Evolutionary conservation across 257 asterid genomes (phyloP), one percentile per base, ranked within the genome.

Genomic region (Fraxinus pennsylvanica): DNA sequence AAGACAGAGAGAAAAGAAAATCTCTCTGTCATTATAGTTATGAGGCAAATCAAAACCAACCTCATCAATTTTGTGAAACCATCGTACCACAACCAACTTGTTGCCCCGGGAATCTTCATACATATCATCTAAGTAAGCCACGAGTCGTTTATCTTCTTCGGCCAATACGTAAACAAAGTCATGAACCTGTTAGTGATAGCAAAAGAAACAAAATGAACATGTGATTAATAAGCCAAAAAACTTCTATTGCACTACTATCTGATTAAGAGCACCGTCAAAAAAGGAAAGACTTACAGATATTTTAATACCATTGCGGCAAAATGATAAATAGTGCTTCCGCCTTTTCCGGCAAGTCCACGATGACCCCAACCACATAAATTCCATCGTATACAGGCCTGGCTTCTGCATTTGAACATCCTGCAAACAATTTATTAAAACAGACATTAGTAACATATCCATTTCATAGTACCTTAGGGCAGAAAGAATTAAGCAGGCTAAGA

Each of bases 61-160:
- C 90, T 94, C 98, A 77, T 94, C 98, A 87, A 91, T 84, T 91
- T 88, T 92, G 94, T 94, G 97, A 87, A 94, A 94, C 97, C 97
- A 94, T 80, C 88, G 96, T 87, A 94, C 98, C 91, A 88, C 91
- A 81, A 92, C 97, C 93, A 89, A 88, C 91, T 86, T 91, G 91
- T 89, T 90, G 87, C 97, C 94, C 71, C 88, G 85, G 78, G 75
- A 66, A 84, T 94, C 97, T 83, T 94, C 97, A 67, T 90, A 94
- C 86, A 92, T 88, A 82, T 94, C 98, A 73, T 92, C 93, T 74
- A 94, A 75, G 86, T 94, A 88, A 74, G 97, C 97, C 73, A 94
- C 91, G 61, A 92, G 97, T 35, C 90, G 81, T 73, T 90, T 90
- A 77, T 75, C 86, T 80, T 89, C 93, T 85, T 92, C 98, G 45